Base-by-base conservation (phyloP, 108 stramenopile species). In the Parietichytrium sp. region DNA sequence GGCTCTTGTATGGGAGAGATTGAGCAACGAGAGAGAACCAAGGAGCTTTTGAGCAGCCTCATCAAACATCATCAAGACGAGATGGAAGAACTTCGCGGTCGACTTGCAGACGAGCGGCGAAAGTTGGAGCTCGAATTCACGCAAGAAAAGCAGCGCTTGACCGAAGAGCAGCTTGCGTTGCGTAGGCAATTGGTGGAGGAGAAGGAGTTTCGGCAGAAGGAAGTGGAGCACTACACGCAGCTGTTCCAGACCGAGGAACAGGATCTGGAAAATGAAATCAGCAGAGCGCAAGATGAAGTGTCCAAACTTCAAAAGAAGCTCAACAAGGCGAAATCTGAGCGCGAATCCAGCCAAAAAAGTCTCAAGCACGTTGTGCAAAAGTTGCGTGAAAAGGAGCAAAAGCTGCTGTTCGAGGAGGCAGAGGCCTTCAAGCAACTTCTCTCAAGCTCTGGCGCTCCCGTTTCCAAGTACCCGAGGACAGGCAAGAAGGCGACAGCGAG, bases 401-500 rank as follows among this genome's bases (percentile, higher is more conserved):
- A 42, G 10, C 42, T 72, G 6, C 61, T 33, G 10, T 72, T 33
- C 61, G 61, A 72, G 6, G 61, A 72, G 61, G 6, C 45, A 8
- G 61, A 33, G 61, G 61, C 61, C 38, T 72, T 72, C 20, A 72
- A 72, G 42, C 29, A 72, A 20, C 45, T 33, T 33, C 61, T 72
- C 42, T 2, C 20, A 25, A 72, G 20, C 0, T 10, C 29, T 15
- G 61, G 61, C 61, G 61, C 45, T 8, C 10, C 20, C 2, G 15
- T 72, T 7, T 42, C 45, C 61, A 72, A 72, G 61, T 72, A 18
- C 20, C 33, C 61, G 10, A 38, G 33, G 38, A 2, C 1, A n/a
- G 61, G 33, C 13, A 38, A 45, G 20, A 72, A 72, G 42, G 38
- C 61, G 6, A n/a, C n/a, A n/a, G n/a, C n/a, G n/a, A n/a, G n/a